Base-by-base conservation (phyloP, 768 basidiomycete species). In the Mycena floridula region DNA sequence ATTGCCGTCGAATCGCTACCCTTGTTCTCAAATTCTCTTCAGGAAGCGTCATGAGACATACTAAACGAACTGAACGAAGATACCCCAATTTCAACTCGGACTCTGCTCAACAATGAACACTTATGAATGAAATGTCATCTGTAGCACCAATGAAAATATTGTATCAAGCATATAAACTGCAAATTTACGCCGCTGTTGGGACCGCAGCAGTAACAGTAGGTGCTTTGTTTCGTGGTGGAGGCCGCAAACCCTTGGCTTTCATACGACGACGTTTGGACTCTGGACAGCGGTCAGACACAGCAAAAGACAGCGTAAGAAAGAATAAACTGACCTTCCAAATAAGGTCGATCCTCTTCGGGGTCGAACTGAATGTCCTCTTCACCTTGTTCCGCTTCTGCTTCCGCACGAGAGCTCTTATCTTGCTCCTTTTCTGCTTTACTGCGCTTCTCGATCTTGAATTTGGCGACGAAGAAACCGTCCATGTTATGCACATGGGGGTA, bases 391-490 rank as follows among this genome's bases (percentile, higher is more conserved):
- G 67, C 51, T 25, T 55, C 58, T n/a, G 40, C 59, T 40, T 56
- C 64, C 12, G 64, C 64, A 23, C 55, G 52, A 20, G 53, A 52
- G 27, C 56, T 56, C 38, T 62, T 62, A 28, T 54, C 48, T 8
- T 49, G 44, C 25, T 50, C 44, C 20, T 54, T 59, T 44, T 56
- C 57, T 26, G 46, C 56, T 67, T 87, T 93, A 39, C 67, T 59
- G 47, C 84, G 75, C 64, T 81, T 89, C 60, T 81, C 85, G n/a
- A 98, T 84, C 65, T 89, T 94, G 76, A 99, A 90, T 65, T 98
- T 98, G 47, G 95, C 95, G 44, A 98, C 94, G 63, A 77, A 99
- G 76, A 99, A 99, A 5, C 96, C 96, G 61, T 99, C 96, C 94
- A 98, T 96, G 66, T 99, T 99, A 68, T 97, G 94, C 55, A 96